These are phyloP conservation scores for Atalantia buxifolia DNA, from an alignment of 345 rosid genomes.

Conservation along the genomic window DNA sequence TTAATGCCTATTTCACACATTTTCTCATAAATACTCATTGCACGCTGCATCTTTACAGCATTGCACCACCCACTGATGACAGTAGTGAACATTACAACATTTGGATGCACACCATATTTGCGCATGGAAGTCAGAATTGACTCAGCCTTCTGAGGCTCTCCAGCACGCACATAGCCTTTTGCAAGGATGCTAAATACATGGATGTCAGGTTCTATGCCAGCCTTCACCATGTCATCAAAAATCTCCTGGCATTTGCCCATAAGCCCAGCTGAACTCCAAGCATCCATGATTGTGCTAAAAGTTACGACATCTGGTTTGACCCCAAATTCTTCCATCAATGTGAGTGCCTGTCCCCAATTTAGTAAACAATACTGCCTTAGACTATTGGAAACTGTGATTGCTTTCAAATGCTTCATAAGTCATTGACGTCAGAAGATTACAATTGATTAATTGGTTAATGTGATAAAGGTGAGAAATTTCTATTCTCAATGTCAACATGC, in stretches of 20 bases:
- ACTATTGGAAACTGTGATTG: neutral
- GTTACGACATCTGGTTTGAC: conserved; percentile 79
- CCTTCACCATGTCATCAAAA: conserved; percentile 68
- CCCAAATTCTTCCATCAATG: conserved; percentile 66
- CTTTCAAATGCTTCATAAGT: neutral
- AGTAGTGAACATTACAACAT: conserved; percentile 84
- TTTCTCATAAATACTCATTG: conserved; percentile 48
- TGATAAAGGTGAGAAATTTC: neutral
- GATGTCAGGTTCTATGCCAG: conserved; percentile 70
- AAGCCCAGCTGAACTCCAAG: conserved; percentile 81
- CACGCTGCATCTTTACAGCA: conserved; percentile 68
- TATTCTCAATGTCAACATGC: neutral
- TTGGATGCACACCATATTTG: conserved; percentile 52
- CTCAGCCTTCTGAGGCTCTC: conserved; percentile 74
- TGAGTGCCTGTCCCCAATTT: conserved; percentile 43
- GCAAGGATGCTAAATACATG: conserved; percentile 83
- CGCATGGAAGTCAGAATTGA: conserved; percentile 53
- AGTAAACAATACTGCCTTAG: neutral
- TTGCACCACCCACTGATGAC: conserved; percentile 85
- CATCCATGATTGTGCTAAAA: conserved; percentile 91
- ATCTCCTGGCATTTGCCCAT: conserved; percentile 87
- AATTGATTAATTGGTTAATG: neutral
- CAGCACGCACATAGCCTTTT: conserved; percentile 74
- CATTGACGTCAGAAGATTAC: neutral
- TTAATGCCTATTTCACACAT: conserved; percentile 54